Evolutionary conservation across 352 stramenopile species (phyloP).

Genomic region (Paralagenidium karlingii): DNA sequence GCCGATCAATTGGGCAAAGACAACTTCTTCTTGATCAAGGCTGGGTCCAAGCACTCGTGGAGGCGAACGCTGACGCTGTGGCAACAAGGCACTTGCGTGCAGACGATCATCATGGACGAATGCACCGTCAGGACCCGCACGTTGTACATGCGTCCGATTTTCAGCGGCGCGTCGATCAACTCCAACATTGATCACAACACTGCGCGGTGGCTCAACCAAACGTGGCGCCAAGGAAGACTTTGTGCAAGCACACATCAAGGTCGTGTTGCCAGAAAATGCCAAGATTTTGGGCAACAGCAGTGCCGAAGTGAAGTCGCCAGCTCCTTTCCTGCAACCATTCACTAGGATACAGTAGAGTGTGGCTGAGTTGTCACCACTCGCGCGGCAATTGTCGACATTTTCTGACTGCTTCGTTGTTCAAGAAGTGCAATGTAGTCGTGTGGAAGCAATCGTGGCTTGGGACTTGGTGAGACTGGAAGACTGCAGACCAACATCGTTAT

Average conservation of each 20-base stretch:
- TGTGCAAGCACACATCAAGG: too few relatives aligned
- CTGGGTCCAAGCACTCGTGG: conserved; percentile 15
- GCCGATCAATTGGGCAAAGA: conserved; percentile 17
- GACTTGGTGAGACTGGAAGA: too few relatives aligned
- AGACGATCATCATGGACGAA: background rate
- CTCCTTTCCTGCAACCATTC: too few relatives aligned
- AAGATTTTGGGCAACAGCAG: too few relatives aligned
- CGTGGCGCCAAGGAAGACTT: conserved; percentile 22
- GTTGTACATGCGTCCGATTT: conserved; percentile 1
- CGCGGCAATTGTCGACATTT: too few relatives aligned
- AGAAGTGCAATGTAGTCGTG: too few relatives aligned
- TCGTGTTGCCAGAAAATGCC: too few relatives aligned
- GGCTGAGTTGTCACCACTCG: conserved; percentile 18
- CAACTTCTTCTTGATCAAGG: conserved; percentile 13
- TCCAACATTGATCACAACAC: conserved; percentile 29
- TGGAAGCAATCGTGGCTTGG: too few relatives aligned
- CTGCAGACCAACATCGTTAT: too few relatives aligned
- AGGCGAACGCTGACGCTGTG: background rate
- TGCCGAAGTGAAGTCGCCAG: too few relatives aligned
- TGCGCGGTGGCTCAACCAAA: conserved; percentile 31
- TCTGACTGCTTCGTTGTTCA: too few relatives aligned
- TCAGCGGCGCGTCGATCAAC: conserved; percentile 9
- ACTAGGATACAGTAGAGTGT: too few relatives aligned
- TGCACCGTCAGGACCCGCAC: background rate
- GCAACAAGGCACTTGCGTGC: background rate